phyloP scores from a whole-genome alignment of 176 grass and related monocot species.

The Avena sativa region DNA sequence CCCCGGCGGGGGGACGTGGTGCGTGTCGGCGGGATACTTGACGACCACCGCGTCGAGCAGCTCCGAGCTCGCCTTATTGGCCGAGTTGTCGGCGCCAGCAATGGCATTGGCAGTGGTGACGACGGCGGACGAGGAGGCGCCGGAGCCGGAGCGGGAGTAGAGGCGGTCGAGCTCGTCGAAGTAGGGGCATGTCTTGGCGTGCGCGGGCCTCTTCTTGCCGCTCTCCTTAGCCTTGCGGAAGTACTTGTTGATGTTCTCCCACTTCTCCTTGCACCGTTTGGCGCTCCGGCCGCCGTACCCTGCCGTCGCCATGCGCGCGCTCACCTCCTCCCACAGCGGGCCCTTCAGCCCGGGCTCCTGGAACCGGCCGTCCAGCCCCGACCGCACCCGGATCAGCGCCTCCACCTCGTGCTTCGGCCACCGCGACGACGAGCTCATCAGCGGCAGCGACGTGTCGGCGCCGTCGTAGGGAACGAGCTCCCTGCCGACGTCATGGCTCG shows the following conservation, averaged over 20 bases:
- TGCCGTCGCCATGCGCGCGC: slow-evolving; percentile 71
- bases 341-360: slow-evolving; percentile 91
- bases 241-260: slow-evolving; percentile 99
- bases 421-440: slow-evolving; percentile 49
- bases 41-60: slow-evolving; percentile 82
- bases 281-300: slow-evolving; percentile 71
- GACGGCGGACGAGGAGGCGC: not conserved
- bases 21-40: slow-evolving; percentile 60
- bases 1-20: slow-evolving; percentile 35
- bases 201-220: slow-evolving; percentile 71
- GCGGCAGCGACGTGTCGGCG: slow-evolving; percentile 20
- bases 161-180: slow-evolving; percentile 83
- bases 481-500: slow-evolving; percentile 39
- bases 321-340: slow-evolving; percentile 96
- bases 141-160: slow-evolving; percentile 60
- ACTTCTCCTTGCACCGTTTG: slow-evolving; percentile 98
- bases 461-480: slow-evolving; percentile 44
- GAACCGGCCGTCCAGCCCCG: slow-evolving; percentile 74
- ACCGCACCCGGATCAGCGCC: slow-evolving; percentile 75
- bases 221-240: slow-evolving; percentile 92
- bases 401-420: slow-evolving; percentile 97
- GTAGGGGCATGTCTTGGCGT: slow-evolving; percentile 91
- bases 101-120: not conserved
- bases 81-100: not conserved
- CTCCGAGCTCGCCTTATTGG: slow-evolving; percentile 57